Evolutionary conservation across 2,329 filamentous ascomycete species (phyloP).

Genomic region (Fusarium decemcellulare): DNA sequence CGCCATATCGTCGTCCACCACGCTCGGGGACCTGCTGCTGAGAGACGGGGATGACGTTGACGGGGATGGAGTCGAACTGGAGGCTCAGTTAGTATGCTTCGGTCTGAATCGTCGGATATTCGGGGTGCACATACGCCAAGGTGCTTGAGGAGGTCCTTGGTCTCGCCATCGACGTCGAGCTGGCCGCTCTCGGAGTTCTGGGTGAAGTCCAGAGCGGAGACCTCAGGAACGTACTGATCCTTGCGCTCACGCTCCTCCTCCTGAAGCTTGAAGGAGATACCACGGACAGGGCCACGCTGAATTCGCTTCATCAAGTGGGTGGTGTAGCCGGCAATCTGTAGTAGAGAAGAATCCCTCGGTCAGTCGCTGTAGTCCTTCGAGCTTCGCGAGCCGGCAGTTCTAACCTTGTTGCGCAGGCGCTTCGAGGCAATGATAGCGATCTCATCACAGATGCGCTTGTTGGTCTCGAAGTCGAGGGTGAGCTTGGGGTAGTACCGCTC

Average conservation of each 20-base stretch:
- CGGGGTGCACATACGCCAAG: constrained; percentile 83
- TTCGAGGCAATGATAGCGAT: constrained; percentile 99
- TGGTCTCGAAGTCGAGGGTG: constrained; percentile 99
- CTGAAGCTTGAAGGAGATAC: constrained; percentile 99
- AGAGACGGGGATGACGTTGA: constrained; percentile 93
- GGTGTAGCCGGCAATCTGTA: constrained; percentile 95
- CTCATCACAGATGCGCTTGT: constrained; percentile 99
- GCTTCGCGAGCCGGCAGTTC: constrained; percentile 39
- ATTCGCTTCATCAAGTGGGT: constrained; percentile 99
- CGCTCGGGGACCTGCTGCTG: constrained; percentile 92
- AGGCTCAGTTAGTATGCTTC: constrained; percentile 46
- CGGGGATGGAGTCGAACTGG: constrained; percentile 96
- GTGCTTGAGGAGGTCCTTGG: constrained; percentile 99
- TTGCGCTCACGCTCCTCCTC: constrained; percentile 99
- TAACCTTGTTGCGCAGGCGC: constrained; percentile 98
- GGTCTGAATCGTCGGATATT: background rate
- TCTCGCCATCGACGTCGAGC: constrained; percentile 96
- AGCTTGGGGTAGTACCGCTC: constrained; percentile 98
- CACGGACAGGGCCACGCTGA: constrained; percentile 97
- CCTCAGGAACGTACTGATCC: constrained; percentile 99
- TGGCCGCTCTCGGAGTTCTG: constrained; percentile 94
- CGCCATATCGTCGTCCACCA: constrained; percentile 80
- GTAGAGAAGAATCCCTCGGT: constrained; percentile 16
- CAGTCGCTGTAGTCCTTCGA: constrained; percentile 27
- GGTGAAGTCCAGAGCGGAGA: constrained; percentile 98